Evolutionary conservation across 768 basidiomycete species (phyloP).

Genomic region (Lactarius trivialis): DNA sequence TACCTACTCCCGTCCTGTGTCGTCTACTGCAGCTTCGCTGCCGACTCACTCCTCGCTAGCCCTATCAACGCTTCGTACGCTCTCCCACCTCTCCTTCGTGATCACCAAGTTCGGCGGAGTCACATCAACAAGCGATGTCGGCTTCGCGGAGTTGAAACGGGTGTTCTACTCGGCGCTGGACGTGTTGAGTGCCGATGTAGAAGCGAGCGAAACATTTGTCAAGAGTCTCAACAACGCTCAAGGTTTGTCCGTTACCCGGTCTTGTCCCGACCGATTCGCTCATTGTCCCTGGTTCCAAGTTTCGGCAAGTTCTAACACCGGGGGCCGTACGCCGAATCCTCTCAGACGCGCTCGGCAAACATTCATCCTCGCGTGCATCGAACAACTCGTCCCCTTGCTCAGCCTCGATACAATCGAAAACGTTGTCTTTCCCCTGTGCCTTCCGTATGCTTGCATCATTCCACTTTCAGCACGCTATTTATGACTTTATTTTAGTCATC

Average conservation of each 20-base stretch:
- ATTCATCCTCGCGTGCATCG: constrained; percentile 66
- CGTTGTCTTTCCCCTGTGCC: constrained; percentile 52
- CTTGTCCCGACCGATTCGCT: not conserved
- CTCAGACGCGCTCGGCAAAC: constrained; percentile 30
- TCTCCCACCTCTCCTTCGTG: constrained; percentile 68
- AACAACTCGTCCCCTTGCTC: constrained; percentile 67
- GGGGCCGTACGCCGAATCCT: not conserved
- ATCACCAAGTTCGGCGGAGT: constrained; percentile 77
- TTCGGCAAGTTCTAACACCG: constrained; percentile 1
- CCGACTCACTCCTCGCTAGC: constrained; percentile 45
- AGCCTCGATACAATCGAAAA: constrained; percentile 46
- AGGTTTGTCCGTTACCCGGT: not conserved
- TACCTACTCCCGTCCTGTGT: constrained; percentile 34
- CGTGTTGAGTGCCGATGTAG: constrained; percentile 44
- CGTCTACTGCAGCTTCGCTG: not conserved
- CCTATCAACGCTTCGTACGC: constrained; percentile 44
- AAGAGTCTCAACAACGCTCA: constrained; percentile 30
- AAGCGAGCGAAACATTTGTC: constrained; percentile 36
- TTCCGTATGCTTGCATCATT: constrained; percentile 46
- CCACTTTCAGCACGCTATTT: constrained; percentile 5
- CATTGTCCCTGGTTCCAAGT: not conserved
- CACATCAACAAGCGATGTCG: constrained; percentile 43
- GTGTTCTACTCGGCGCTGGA: constrained; percentile 76
- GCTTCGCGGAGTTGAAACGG: constrained; percentile 67
- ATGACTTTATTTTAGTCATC: constrained; percentile 39